Evolutionary conservation across 1,284 basidiomycete genomes (phyloP).

Genomic region (Ustilago hordei): DNA sequence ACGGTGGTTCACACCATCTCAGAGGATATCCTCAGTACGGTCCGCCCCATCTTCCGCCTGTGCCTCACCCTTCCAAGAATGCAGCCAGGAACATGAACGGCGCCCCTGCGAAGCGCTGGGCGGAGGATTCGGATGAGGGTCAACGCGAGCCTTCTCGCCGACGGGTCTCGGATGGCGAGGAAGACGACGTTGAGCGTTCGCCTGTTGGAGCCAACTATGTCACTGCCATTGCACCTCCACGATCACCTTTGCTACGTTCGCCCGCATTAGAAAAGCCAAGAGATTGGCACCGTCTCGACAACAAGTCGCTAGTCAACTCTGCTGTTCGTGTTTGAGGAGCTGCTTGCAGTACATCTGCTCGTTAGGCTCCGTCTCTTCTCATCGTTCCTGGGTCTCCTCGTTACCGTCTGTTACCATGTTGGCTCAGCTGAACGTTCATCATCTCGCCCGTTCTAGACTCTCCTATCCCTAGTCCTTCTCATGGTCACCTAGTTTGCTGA

Average conservation of each 20-base stretch:
- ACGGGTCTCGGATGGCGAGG: conserved; percentile 37
- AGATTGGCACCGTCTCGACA: conserved; percentile 46
- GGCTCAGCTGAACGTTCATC: not conserved
- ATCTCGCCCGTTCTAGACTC: not conserved
- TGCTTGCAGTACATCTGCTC: not conserved
- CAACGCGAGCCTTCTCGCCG: conserved; percentile 27
- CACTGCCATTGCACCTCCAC: conserved; percentile 3
- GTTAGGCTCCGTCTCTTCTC: not conserved
- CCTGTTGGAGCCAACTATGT: conserved; percentile 24
- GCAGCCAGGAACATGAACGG: not conserved
- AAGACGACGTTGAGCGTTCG: conserved; percentile 29
- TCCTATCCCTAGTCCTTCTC: not conserved
- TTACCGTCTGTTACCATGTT: not conserved
- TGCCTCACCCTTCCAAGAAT: not conserved
- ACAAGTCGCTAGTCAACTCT: conserved; percentile 37
- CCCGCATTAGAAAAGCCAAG: conserved; percentile 22
- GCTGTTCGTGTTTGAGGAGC: conserved; percentile 21
- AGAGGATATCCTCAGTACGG: conserved; percentile 12
- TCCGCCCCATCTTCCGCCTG: conserved; percentile 13
- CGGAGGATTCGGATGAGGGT: conserved; percentile 31
- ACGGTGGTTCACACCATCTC: conserved; percentile 6
- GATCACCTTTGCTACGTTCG: conserved; percentile 19
- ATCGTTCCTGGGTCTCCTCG: not conserved
- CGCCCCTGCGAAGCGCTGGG: conserved; percentile 30
- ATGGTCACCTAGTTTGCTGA: conserved; percentile 7